A percentile compares a stretch with the other conserved stretches of the same genome.
phyloP scores from a whole-genome alignment of 805 yeast species.

The Clavispora carvajalis region DNA sequence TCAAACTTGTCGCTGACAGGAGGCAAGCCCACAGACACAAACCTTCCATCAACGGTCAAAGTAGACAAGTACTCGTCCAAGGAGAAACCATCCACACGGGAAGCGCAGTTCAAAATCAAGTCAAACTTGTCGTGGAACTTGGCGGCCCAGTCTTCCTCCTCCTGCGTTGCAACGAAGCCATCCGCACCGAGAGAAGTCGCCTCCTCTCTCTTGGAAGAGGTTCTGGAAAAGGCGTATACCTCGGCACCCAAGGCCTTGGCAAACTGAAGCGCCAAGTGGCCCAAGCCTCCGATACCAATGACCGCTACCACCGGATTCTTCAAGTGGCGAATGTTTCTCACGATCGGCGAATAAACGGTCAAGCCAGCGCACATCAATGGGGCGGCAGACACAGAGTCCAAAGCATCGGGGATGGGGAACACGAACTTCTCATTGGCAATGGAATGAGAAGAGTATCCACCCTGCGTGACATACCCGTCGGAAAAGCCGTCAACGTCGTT shows the following conservation, averaged over 20 bases:
- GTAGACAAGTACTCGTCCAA: slow-evolving; percentile 42
- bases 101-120: slow-evolving; percentile 49
- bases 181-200: slow-evolving; percentile 50
- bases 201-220: slow-evolving; percentile 42
- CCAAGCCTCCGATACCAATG: slow-evolving; percentile 54
- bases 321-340: slow-evolving; percentile 33
- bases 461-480: slow-evolving; percentile 53
- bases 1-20: slow-evolving; percentile 35
- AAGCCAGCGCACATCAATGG: slow-evolving; percentile 77
- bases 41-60: slow-evolving; percentile 54
- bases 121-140: slow-evolving; percentile 37
- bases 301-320: slow-evolving; percentile 45
- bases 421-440: slow-evolving; percentile 61
- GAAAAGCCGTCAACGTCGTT: slow-evolving; percentile 29
- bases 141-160: slow-evolving; percentile 39
- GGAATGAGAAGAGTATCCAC: slow-evolving; percentile 67
- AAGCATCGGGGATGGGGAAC: slow-evolving; percentile 54
- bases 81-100: slow-evolving; percentile 46
- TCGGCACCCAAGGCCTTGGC: slow-evolving; percentile 59
- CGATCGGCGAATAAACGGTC: slow-evolving; percentile 65
- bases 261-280: slow-evolving; percentile 51
- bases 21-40: slow-evolving; percentile 68
- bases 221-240: slow-evolving; percentile 53
- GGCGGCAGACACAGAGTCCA: slow-evolving; percentile 53
- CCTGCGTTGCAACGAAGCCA: slow-evolving; percentile 50